Percentiles rank a stretch among this genome's conserved stretches.
Conservation (phyloP, 176 grass and related monocot species). For the Hsuehochloa calcarea region DNA sequence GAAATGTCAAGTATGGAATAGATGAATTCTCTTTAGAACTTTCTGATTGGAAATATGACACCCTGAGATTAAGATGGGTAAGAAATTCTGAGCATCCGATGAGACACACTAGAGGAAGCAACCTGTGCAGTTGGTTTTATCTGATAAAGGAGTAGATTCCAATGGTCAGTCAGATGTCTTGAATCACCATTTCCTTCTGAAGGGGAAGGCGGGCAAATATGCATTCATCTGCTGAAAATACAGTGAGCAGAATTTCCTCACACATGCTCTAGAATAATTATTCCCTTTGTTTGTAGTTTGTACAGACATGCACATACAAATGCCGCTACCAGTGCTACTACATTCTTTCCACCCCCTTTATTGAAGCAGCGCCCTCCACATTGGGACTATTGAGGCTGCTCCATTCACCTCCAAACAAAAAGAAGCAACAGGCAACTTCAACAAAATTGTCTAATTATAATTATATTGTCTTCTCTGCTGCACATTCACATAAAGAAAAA, state of each 20-base stretch:
- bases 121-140: not conserved
- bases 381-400: conserved; percentile 41
- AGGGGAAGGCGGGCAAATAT: not conserved
- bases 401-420: conserved; percentile 52
- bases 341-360: conserved; percentile 26
- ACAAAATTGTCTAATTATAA: conserved; percentile 46
- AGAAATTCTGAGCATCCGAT: conserved; percentile 11
- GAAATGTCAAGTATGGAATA: not conserved
- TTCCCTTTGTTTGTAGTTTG: not conserved
- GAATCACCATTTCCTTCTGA: conserved; percentile 25
- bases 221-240: not conserved
- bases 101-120: not conserved
- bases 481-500: conserved; percentile 38
- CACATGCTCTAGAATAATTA: conserved; percentile 13
- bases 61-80: not conserved
- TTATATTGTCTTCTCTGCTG: conserved; percentile 48
- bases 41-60: conserved; percentile 14
- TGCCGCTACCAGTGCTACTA: not conserved
- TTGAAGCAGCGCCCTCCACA: conserved; percentile 40
- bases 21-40: not conserved
- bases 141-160: not conserved
- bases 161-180: not conserved
- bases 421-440: conserved; percentile 55
- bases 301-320: conserved; percentile 5
- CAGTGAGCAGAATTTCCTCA: not conserved